Evolutionary conservation across 1,284 basidiomycete genomes (phyloP).

Genomic region (Vanrija sp.): DNA sequence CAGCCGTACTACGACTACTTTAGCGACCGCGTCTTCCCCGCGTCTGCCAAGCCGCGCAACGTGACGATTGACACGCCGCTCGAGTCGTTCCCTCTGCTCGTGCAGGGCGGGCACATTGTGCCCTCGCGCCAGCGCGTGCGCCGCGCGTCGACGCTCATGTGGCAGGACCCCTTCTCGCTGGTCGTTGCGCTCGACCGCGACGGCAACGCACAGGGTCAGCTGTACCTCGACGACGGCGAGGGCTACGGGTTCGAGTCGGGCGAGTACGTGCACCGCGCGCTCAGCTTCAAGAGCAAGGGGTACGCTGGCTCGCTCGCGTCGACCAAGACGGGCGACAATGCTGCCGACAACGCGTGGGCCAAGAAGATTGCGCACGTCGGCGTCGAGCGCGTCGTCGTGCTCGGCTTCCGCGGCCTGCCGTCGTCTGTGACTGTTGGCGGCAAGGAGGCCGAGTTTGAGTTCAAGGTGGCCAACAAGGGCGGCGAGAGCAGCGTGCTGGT

Average conservation of each 20-base stretch:
- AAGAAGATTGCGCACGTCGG: conserved; percentile 62
- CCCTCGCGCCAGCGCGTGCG: conserved; percentile 81
- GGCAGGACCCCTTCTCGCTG: conserved; percentile 88
- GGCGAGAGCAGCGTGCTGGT: conserved; percentile 61
- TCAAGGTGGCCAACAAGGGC: conserved; percentile 16
- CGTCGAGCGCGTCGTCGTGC: conserved; percentile 73
- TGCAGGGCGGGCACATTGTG: conserved; percentile 89
- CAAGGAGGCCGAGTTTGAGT: conserved; percentile 52
- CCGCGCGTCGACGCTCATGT: conserved; percentile 81
- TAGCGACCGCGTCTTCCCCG: conserved; percentile 63
- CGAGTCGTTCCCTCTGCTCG: conserved; percentile 74
- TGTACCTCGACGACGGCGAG: conserved; percentile 95
- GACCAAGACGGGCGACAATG: conserved; percentile 39
- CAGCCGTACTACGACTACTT: conserved; percentile 96
- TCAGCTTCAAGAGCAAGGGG: conserved; percentile 55
- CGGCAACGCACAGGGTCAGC: conserved; percentile 67
- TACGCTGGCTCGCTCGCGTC: conserved; percentile 51
- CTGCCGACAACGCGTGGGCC: conserved; percentile 66
- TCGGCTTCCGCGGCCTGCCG: conserved; percentile 64
- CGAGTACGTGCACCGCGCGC: conserved; percentile 75
- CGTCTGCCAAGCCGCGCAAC: conserved; percentile 59
- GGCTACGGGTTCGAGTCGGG: conserved; percentile 74
- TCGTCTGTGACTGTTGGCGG: conserved; percentile 54
- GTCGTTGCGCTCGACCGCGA: conserved; percentile 70
- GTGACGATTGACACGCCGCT: conserved; percentile 74